Evolutionary conservation across 2,329 filamentous ascomycete species (phyloP).

Genomic region (Metarhizium sp.): DNA sequence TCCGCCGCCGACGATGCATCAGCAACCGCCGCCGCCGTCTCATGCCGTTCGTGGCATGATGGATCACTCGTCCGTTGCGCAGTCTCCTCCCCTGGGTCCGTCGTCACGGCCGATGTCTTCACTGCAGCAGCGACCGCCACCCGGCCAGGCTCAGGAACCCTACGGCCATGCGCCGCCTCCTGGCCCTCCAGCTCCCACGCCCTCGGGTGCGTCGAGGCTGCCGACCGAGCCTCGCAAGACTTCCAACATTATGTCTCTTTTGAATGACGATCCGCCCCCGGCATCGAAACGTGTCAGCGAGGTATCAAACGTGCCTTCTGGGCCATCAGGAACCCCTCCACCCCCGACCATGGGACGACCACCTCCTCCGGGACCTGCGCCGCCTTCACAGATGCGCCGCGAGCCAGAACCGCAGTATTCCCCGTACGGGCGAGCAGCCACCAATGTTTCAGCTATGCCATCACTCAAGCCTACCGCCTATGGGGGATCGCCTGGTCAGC

Average conservation of each 20-base stretch:
- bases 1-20: conserved; percentile 20
- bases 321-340: conserved; percentile 41
- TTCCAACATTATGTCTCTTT: conserved; percentile 52
- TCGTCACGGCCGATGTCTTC: conserved; percentile 28
- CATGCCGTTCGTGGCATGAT: conserved; percentile 31
- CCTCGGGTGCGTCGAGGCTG: conserved; percentile 19
- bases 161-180: conserved; percentile 20
- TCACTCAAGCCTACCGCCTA: conserved; percentile 41
- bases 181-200: not conserved
- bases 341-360: conserved; percentile 33
- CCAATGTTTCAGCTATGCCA: conserved; percentile 39
- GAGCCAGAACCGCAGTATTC: conserved; percentile 40
- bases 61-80: conserved; percentile 26
- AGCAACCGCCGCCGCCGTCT: conserved; percentile 22
- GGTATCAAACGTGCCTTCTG: conserved; percentile 27
- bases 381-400: conserved; percentile 35
- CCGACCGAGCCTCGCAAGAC: conserved; percentile 46
- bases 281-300: conserved; percentile 44
- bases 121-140: conserved; percentile 25
- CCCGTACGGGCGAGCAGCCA: conserved; percentile 29
- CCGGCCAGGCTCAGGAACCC: conserved; percentile 20
- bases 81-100: conserved; percentile 30
- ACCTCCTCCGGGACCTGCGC: conserved; percentile 27
- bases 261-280: conserved; percentile 48
- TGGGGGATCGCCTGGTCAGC: conserved; percentile 37